phyloP scores from a whole-genome alignment of 2,329 filamentous ascomycete species.

The Aspergillus bombycis region DNA sequence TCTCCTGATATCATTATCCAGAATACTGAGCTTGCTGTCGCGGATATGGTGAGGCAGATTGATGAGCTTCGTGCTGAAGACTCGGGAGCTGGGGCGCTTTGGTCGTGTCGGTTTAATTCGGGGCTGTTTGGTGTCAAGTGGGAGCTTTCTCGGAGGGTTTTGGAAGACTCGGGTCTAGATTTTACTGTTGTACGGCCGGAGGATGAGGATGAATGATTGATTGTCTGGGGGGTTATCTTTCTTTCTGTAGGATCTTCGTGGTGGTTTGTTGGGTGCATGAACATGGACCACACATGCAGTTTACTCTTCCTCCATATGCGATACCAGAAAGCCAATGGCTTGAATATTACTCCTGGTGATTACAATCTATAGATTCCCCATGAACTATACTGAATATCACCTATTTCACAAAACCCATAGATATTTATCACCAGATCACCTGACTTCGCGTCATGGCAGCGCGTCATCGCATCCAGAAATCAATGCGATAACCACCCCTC shows the following conservation, averaged over 20 bases:
- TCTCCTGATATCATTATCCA: constrained; percentile 48
- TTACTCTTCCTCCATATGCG: neutral
- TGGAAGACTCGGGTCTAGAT: constrained; percentile 44
- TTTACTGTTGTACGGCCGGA: constrained; percentile 39
- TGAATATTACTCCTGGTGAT: neutral
- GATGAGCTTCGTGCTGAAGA: constrained; percentile 27
- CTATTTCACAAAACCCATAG: neutral
- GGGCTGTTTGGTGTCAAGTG: constrained; percentile 61
- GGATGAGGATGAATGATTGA: constrained; percentile 14
- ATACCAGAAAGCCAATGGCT: neutral
- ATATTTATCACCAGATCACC: constrained; percentile 14
- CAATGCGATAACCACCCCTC: neutral
- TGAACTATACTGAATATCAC: neutral
- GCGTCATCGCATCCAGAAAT: constrained; percentile 4
- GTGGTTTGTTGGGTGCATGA: neutral
- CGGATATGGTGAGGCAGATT: constrained; percentile 51
- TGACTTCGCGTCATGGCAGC: constrained; percentile 23
- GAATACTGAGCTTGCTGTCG: constrained; percentile 54
- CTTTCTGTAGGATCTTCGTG: neutral
- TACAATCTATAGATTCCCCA: neutral
- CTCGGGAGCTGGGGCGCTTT: constrained; percentile 18
- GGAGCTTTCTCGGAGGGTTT: constrained; percentile 49
- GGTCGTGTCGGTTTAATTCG: constrained; percentile 61
- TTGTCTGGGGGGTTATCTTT: neutral
- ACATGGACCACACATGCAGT: neutral